phyloP scores from a whole-genome alignment of 1,284 basidiomycete genomes.

The Sporisorium graminicola region DNA sequence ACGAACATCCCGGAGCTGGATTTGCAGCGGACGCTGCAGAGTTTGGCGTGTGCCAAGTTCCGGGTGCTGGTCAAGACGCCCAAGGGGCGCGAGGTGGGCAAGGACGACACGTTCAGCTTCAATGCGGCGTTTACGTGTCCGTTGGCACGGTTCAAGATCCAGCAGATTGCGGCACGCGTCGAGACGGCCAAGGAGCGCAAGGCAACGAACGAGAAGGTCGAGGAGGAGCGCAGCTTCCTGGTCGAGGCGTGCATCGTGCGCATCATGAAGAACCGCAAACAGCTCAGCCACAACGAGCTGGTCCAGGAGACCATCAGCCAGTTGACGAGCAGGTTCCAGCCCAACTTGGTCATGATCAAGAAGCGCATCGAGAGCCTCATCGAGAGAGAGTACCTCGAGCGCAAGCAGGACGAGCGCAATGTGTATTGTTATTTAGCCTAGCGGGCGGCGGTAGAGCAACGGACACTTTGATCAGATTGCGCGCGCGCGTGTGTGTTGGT shows the following conservation, averaged over 20 bases:
- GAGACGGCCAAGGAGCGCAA: constrained; percentile 88
- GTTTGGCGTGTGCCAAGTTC: constrained; percentile 95
- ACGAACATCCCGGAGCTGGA: constrained; percentile 79
- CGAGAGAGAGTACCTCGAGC: constrained; percentile 74
- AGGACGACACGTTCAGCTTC: constrained; percentile 87
- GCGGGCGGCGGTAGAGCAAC: background rate
- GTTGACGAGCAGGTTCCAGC: constrained; percentile 84
- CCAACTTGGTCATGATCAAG: constrained; percentile 88
- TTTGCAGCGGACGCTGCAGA: constrained; percentile 90
- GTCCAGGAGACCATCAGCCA: constrained; percentile 91
- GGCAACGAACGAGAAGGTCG: constrained; percentile 90
- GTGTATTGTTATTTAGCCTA: constrained; percentile 65
- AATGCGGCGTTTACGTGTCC: constrained; percentile 84
- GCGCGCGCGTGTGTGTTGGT: background rate
- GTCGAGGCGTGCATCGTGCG: constrained; percentile 92
- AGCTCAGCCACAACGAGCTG: constrained; percentile 88
- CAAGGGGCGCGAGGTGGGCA: constrained; percentile 82
- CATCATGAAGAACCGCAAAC: constrained; percentile 96
- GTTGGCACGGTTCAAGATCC: constrained; percentile 92
- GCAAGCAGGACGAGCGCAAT: constrained; percentile 38
- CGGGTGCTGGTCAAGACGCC: constrained; percentile 93
- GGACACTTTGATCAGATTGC: background rate
- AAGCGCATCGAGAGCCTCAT: constrained; percentile 93
- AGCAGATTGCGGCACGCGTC: constrained; percentile 85
- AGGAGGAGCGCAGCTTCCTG: constrained; percentile 90